Conservation (phyloP, 2,329 filamentous ascomycete genomes). For the Fusarium mundagurra region DNA sequence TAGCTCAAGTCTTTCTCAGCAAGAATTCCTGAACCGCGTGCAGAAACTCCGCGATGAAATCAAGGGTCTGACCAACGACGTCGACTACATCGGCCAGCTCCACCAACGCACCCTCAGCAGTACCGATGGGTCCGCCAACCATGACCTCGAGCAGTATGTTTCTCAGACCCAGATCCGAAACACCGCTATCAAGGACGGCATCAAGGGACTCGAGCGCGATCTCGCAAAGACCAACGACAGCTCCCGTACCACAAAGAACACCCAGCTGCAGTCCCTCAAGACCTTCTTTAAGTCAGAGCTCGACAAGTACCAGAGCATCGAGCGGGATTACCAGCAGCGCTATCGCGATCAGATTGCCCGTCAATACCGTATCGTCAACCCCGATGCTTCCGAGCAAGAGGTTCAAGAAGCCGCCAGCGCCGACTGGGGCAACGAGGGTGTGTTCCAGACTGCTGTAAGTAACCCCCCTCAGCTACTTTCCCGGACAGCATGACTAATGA, state of each 20-base stretch:
- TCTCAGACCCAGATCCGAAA: constrained; percentile 77
- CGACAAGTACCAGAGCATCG: constrained; percentile 75
- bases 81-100: constrained; percentile 73
- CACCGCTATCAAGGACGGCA: constrained; percentile 80
- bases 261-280: constrained; percentile 76
- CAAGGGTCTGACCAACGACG: constrained; percentile 70
- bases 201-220: constrained; percentile 79
- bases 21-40: constrained; percentile 75
- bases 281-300: constrained; percentile 77
- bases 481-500: constrained; percentile 19
- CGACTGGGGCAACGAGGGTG: constrained; percentile 81
- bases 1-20: constrained; percentile 60
- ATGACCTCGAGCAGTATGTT: constrained; percentile 73
- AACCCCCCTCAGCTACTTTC: neutral
- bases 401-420: constrained; percentile 74
- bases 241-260: constrained; percentile 72
- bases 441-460: constrained; percentile 84
- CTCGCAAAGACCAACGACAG: constrained; percentile 69
- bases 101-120: constrained; percentile 78
- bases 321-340: constrained; percentile 74
- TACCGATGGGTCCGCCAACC: constrained; percentile 64
- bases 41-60: constrained; percentile 75
- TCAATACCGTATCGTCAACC: constrained; percentile 85
- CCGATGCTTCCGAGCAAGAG: constrained; percentile 79
- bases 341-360: constrained; percentile 82